Percentiles rank a stretch among this genome's conserved stretches.
phyloP scores from a whole-genome alignment of 1,284 basidiomycete species.

The Papiliotrema nemorosa region DNA sequence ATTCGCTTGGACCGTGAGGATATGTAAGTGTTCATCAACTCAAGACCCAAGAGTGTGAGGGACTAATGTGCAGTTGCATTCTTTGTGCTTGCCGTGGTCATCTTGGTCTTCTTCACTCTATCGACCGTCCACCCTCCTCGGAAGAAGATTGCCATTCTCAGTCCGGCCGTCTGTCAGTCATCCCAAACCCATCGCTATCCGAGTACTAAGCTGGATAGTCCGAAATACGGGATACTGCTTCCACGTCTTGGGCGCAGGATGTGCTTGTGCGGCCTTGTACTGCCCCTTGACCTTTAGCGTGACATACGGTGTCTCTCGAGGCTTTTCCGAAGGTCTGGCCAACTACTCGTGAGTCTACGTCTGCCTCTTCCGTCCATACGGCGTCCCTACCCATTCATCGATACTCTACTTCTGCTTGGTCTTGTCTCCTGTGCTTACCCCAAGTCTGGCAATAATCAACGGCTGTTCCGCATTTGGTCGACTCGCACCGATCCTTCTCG shows the following conservation, averaged over 20 bases:
- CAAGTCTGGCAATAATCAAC: conserved; percentile 30
- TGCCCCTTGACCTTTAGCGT: conserved; percentile 31
- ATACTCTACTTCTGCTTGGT: not conserved
- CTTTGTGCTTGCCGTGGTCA: conserved; percentile 23
- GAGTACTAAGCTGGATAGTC: conserved; percentile 11
- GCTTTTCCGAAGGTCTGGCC: conserved; percentile 20
- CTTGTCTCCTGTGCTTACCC: not conserved
- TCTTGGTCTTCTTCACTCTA: conserved; percentile 25
- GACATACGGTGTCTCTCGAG: conserved; percentile 27
- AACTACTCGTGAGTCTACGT: conserved; percentile 25
- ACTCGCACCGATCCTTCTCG: conserved; percentile 32
- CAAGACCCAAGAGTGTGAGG: not conserved
- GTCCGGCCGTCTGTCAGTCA: conserved; percentile 25
- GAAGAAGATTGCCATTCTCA: conserved; percentile 33
- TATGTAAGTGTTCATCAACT: conserved; percentile 18
- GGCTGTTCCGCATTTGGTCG: conserved; percentile 35
- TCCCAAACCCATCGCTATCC: not conserved
- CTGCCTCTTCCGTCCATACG: not conserved
- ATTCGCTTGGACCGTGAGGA: conserved; percentile 37
- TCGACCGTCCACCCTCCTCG: conserved; percentile 33
- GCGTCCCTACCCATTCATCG: not conserved
- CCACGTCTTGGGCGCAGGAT: conserved; percentile 22
- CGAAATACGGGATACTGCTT: conserved; percentile 25
- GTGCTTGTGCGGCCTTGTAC: conserved; percentile 27
- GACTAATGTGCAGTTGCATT: conserved; percentile 24